These are phyloP conservation scores for Auricularia cornea DNA, from an alignment of 768 basidiomycete genomes.

Conservation along the genomic window DNA sequence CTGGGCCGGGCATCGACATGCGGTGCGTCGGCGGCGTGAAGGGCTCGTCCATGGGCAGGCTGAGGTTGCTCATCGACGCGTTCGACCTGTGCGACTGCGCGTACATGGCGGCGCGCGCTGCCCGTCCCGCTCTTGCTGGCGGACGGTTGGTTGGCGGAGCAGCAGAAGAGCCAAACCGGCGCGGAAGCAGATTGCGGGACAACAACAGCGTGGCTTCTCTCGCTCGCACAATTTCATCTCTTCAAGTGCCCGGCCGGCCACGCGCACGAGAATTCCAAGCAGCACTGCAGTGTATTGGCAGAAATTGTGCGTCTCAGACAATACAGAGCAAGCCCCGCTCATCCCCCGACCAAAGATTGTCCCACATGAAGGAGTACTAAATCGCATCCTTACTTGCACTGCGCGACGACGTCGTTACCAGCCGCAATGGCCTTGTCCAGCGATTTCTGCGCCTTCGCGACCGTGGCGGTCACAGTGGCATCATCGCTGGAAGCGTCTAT, in stretches of 20 bases:
- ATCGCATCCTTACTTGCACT: constrained; percentile 14
- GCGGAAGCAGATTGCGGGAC: neutral
- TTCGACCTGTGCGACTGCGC: constrained; percentile 1
- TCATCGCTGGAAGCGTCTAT: constrained; percentile 7
- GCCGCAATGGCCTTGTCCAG: constrained; percentile 10
- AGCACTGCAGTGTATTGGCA: neutral
- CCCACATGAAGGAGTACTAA: neutral
- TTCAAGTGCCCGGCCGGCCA: no score
- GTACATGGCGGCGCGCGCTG: neutral
- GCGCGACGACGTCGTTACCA: constrained; percentile 14
- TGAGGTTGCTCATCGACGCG: neutral
- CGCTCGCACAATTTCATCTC: neutral
- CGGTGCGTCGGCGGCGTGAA: neutral
- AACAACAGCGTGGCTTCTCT: neutral
- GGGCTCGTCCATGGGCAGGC: neutral
- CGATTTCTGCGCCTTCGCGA: constrained; percentile 12
- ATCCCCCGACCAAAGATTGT: neutral
- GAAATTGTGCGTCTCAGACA: neutral
- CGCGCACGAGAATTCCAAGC: neutral
- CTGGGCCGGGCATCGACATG: neutral
- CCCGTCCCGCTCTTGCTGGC: neutral
- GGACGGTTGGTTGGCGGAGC: neutral
- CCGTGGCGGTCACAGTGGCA: neutral
- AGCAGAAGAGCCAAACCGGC: neutral
- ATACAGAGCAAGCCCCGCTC: neutral